A percentile compares a stretch with the other conserved stretches of the same genome.
These are phyloP conservation scores for Colletotrichum liriopes DNA, from an alignment of 2,329 filamentous ascomycete species.

Conservation along the genomic window DNA sequence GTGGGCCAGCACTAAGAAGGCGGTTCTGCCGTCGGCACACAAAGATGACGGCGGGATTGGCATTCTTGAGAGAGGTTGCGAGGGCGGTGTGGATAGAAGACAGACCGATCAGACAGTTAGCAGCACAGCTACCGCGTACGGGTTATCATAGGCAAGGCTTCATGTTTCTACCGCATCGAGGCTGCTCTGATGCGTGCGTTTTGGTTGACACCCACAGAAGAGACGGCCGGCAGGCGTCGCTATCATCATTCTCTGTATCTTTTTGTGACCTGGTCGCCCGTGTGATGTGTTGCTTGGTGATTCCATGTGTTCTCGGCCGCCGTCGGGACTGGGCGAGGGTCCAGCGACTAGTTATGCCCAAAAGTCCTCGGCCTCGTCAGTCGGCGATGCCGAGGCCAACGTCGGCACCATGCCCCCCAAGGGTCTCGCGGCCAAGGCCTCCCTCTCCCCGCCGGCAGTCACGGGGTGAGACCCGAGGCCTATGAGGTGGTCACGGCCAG, in stretches of 20 bases:
- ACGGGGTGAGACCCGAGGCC: too few relatives aligned
- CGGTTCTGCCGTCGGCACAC: conserved; percentile 17
- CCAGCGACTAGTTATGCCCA: background rate
- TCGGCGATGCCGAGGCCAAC: background rate
- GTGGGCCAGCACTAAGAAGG: conserved; percentile 22
- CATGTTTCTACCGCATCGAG: conserved; percentile 53
- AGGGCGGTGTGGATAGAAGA: conserved; percentile 46
- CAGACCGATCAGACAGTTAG: conserved; percentile 55
- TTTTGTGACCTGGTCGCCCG: background rate
- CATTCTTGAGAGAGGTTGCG: conserved; percentile 39
- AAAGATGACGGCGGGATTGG: conserved; percentile 14
- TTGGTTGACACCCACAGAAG: conserved; percentile 32
- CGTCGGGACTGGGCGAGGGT: background rate
- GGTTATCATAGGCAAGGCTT: conserved; percentile 57
- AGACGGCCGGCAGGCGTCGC: conserved; percentile 24
- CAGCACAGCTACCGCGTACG: conserved; percentile 53
- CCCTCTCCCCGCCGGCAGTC: background rate
- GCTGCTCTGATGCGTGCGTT: conserved; percentile 48
- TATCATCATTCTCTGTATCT: background rate
- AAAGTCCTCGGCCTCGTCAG: background rate
- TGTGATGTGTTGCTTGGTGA: background rate
- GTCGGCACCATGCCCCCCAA: background rate
- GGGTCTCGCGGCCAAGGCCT: background rate
- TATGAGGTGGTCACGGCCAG: background rate
- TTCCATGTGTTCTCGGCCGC: background rate